Base-by-base conservation (phyloP, 2,329 filamentous ascomycete species). In the Colletotrichum sp. region DNA sequence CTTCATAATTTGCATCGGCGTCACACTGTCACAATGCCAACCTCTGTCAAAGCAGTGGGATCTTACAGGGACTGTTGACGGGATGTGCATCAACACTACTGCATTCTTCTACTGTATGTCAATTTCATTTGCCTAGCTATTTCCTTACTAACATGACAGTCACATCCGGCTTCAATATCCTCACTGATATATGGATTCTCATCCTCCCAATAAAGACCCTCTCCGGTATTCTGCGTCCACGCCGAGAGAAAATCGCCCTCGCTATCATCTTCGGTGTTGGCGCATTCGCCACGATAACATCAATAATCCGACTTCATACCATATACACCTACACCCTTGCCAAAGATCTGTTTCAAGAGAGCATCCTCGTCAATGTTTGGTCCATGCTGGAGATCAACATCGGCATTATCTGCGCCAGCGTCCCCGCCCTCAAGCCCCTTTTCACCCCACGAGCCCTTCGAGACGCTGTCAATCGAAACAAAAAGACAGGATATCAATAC, bases 211-310 rank as follows among this genome's bases (percentile, higher is more conserved):
- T 89, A 43, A 83, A 82, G 2, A 85, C 88, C 2, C 81, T 90
- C 0, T 80, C 85, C 0, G 83, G 83, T 4, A 83, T 91, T 5
- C 83, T 88, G 71, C 88, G 90, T 8, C 87, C 88, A 0, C 80
- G 79, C 6, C 83, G 83, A 5, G 88, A 90, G 71, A 90, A 90
- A 70, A 80, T 89, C 16, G 89, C 88, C 1, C 84, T 93, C 48
- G 82, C 84, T 52, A 68, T 83, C 21, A 82, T 89, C 55, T 89
- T 89, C 65, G 85, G 82, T 12, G 73, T 82, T 10, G 84, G 84
- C n/a, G 77, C 77, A 18, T 83, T 87, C 56, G 84, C 84, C 7
- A 80, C 82, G 6, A 80, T 84, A 32, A 83, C 83, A 71, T 84
- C 84, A 8, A 82, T 84, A 38, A 82, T 86, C 24, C 84, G 85